Evolutionary conservation across 352 stramenopile species (phyloP).

Genomic region (Thalassiosira livingstoniorum): DNA sequence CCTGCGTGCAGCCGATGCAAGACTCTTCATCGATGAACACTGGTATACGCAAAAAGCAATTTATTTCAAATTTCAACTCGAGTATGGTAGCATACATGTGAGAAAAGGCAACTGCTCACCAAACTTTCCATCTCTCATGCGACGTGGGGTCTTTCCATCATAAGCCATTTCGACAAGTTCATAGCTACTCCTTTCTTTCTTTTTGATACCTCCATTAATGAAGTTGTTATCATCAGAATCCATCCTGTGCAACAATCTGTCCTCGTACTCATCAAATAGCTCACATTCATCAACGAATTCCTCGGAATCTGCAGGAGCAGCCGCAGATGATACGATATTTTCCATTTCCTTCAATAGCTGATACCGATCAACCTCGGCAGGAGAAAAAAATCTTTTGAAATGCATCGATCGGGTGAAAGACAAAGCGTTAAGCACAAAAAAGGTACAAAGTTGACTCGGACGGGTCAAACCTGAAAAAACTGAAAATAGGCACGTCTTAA

Average conservation of each 20-base stretch:
- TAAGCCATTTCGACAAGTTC: conserved; percentile 72
- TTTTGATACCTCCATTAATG: conserved; percentile 8
- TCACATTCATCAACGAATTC: conserved; percentile 80
- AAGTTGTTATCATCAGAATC: conserved; percentile 33
- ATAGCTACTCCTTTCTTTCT: conserved; percentile 70
- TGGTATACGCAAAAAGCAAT: not conserved
- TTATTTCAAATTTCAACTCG: not conserved
- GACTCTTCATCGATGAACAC: conserved; percentile 86
- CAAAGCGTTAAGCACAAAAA: too few species aligned
- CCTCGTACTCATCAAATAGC: conserved; percentile 70
- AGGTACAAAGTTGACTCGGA: too few species aligned
- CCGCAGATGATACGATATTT: conserved; percentile 12
- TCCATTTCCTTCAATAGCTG: conserved; percentile 54
- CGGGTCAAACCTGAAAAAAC: too few species aligned
- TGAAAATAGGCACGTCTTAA: not conserved
- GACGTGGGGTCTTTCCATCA: conserved; percentile 67
- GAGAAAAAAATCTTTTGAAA: conserved; percentile 59
- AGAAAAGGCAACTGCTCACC: conserved; percentile 24
- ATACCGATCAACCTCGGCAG: conserved; percentile 63
- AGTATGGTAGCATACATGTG: not conserved
- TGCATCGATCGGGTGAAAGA: too few species aligned
- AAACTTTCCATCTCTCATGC: conserved; percentile 81
- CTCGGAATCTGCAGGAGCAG: not conserved
- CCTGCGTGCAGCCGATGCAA: conserved; percentile 80
- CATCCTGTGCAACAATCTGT: conserved; percentile 26